Evolutionary conservation across 345 rosid species (phyloP).

Genomic region (Pugionium cornutum): DNA sequence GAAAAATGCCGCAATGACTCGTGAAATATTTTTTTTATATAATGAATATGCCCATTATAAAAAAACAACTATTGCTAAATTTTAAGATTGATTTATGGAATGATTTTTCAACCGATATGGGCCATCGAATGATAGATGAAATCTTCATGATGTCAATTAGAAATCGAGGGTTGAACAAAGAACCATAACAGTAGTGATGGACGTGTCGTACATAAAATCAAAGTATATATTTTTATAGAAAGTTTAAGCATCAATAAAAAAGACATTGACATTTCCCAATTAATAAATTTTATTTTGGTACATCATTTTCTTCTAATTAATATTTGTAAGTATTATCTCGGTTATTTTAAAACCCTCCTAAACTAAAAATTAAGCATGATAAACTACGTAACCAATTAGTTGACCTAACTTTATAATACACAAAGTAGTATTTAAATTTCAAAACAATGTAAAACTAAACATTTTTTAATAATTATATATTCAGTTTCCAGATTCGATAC

Average conservation of each 20-base stretch:
- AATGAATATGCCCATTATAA: not conserved
- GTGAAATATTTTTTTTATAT: not conserved
- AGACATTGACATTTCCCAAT: conserved; percentile 25
- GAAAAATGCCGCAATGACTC: not conserved
- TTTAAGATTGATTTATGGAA: conserved; percentile 33
- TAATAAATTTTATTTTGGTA: conserved; percentile 12
- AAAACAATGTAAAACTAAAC: too few species aligned
- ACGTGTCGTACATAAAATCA: conserved; percentile 33
- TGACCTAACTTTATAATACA: conserved; percentile 22
- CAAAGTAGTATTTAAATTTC: not conserved
- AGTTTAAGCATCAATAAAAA: conserved; percentile 15
- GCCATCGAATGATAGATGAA: conserved; percentile 41
- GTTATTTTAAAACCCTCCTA: too few species aligned
- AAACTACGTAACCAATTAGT: not conserved
- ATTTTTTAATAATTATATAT: too few species aligned
- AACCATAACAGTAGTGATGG: conserved; percentile 26
- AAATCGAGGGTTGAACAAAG: conserved; percentile 31
- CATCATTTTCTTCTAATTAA: conserved; percentile 11
- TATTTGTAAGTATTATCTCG: not conserved
- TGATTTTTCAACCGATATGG: conserved; percentile 37
- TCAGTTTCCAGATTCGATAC: too few species aligned
- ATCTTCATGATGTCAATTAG: conserved; percentile 43
- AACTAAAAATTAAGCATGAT: too few species aligned
- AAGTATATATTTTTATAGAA: conserved; percentile 16
- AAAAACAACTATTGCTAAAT: conserved; percentile 8